Percentiles rank a stretch among this genome's conserved stretches.
Conservation (phyloP, 2,329 filamentous ascomycete genomes). For the Hypoxylon sp. region DNA sequence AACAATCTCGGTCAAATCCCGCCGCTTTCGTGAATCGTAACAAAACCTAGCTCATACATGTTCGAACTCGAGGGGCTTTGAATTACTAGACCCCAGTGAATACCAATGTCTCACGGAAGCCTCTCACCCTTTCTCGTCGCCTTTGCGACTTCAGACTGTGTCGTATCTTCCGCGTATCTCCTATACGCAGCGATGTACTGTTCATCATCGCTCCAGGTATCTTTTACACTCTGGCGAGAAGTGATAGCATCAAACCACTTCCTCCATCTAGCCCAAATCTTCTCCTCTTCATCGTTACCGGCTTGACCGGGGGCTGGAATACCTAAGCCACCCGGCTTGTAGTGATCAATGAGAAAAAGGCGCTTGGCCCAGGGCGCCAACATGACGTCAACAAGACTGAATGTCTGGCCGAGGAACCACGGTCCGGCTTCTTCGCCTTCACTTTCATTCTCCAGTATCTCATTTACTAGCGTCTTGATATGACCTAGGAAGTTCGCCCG, state of each 20-base stretch:
- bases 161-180: slow-evolving; percentile 76
- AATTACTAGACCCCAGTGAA: not conserved
- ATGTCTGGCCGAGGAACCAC: slow-evolving; percentile 75
- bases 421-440: slow-evolving; percentile 62
- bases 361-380: slow-evolving; percentile 81
- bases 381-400: slow-evolving; percentile 78
- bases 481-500: slow-evolving; percentile 70
- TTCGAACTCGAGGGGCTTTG: not conserved
- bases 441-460: slow-evolving; percentile 62
- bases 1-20: not conserved
- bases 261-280: slow-evolving; percentile 75
- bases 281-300: slow-evolving; percentile 66
- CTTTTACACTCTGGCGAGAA: slow-evolving; percentile 72
- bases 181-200: slow-evolving; percentile 78
- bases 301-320: slow-evolving; percentile 56
- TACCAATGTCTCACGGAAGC: slow-evolving; percentile 66
- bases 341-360: slow-evolving; percentile 81
- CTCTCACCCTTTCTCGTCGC: slow-evolving; percentile 73
- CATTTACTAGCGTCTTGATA: slow-evolving; percentile 71
- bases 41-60: not conserved
- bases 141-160: slow-evolving; percentile 72
- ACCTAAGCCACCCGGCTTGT: slow-evolving; percentile 71
- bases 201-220: slow-evolving; percentile 77
- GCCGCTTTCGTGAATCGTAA: slow-evolving; percentile 10
- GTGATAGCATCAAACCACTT: slow-evolving; percentile 74